Evolutionary conservation across 129 eudicot genomes (phyloP).

Genomic region (Lonicera japonica): DNA sequence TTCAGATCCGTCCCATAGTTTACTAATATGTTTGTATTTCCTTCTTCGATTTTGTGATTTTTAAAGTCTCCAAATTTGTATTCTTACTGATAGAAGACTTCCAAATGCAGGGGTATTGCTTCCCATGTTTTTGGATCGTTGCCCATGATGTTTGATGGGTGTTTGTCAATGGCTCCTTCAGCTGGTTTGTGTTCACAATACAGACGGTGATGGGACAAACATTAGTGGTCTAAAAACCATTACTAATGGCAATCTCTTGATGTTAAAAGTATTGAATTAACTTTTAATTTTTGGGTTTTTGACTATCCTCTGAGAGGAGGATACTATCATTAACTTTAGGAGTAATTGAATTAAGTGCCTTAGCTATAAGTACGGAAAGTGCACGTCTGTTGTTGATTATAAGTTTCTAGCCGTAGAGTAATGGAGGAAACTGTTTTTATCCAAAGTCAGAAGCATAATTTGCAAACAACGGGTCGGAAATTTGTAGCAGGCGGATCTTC

Average conservation of each 20-base stretch:
- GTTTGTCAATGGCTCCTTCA: slow-evolving; percentile 23
- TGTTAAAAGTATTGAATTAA: no score
- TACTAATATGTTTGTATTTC: background rate
- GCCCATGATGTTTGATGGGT: slow-evolving; percentile 23
- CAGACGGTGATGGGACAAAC: slow-evolving; percentile 19
- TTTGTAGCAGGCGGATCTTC: slow-evolving; percentile 26
- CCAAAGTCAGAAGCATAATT: slow-evolving; percentile 49
- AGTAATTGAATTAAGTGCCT: background rate
- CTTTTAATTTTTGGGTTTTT: background rate
- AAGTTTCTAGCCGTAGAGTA: background rate
- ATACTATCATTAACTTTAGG: background rate
- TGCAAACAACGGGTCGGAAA: slow-evolving; percentile 54
- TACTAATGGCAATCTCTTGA: background rate
- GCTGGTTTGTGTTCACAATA: slow-evolving; percentile 23
- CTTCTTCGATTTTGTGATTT: background rate
- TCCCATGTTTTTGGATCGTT: slow-evolving; percentile 5
- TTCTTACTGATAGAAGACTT: slow-evolving; percentile 14
- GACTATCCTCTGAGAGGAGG: background rate
- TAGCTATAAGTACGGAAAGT: background rate
- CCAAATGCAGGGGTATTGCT: slow-evolving; percentile 12
- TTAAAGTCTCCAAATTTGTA: background rate
- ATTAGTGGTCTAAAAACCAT: slow-evolving; percentile 8
- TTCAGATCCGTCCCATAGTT: slow-evolving; percentile 7
- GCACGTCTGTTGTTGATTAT: no score
- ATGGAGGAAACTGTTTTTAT: slow-evolving; percentile 55